Conservation (phyloP, 192 early-diverging fungal genomes). For the Lobulomyces angularis region DNA sequence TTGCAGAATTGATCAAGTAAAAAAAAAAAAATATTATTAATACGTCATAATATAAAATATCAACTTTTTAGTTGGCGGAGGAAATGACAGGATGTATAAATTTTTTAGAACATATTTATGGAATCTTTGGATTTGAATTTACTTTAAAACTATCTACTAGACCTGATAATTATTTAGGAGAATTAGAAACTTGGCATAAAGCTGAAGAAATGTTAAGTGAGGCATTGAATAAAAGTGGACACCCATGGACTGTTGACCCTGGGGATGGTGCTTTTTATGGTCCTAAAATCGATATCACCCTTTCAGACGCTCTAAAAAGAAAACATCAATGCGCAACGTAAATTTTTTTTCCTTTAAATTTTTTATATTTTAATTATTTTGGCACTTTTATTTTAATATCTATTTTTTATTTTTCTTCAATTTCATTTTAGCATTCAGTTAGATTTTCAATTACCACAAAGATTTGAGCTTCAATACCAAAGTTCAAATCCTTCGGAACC, state of each 20-base stretch:
- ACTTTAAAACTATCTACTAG: slow-evolving; percentile 85
- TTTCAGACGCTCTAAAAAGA: slow-evolving; percentile 84
- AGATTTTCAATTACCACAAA: slow-evolving; percentile 93
- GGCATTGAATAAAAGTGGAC: slow-evolving; percentile 67
- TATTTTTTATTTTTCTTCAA: background rate
- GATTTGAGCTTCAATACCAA: slow-evolving; percentile 85
- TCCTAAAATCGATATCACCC: slow-evolving; percentile 98
- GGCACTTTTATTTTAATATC: background rate
- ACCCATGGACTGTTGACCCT: slow-evolving; percentile 76
- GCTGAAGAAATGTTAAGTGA: slow-evolving; percentile 74
- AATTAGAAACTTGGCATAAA: slow-evolving; percentile 77
- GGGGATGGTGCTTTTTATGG: slow-evolving; percentile 99
- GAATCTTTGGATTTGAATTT: slow-evolving; percentile 90
- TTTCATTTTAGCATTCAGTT: slow-evolving; percentile 77
- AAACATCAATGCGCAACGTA: slow-evolving; percentile 95
- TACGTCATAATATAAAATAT: slow-evolving; percentile 3
- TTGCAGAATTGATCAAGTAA: slow-evolving; percentile 72
- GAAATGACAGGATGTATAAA: slow-evolving; percentile 81
- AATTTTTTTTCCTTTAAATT: too few species aligned
- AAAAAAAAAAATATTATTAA: slow-evolving; percentile 1
- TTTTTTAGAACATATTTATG: slow-evolving; percentile 82
- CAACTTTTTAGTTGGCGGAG: slow-evolving; percentile 36
- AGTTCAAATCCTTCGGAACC: slow-evolving; percentile 38
- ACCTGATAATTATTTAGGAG: slow-evolving; percentile 90
- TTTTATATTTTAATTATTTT: too few species aligned